These are phyloP conservation scores for Cystobasidium sp. DNA, from an alignment of 1,284 basidiomycete species.

Conservation along the genomic window DNA sequence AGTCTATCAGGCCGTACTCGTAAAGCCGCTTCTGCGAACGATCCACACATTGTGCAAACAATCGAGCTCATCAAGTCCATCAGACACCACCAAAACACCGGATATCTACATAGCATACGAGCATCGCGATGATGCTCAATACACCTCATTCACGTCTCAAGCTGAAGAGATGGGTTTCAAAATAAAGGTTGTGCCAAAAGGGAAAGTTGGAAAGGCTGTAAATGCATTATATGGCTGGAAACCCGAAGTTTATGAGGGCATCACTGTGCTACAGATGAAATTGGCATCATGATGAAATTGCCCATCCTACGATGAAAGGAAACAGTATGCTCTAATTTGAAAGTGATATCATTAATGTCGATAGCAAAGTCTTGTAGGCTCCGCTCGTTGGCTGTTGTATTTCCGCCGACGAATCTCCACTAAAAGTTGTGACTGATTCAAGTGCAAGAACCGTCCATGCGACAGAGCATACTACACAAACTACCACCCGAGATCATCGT, in stretches of 20 bases:
- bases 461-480: constrained; percentile 1
- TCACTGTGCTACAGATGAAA: constrained; percentile 38
- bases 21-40: constrained; percentile 27
- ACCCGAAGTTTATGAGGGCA: constrained; percentile 22
- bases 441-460: constrained; percentile 1
- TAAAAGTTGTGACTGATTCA: not conserved
- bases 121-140: constrained; percentile 39
- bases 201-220: constrained; percentile 31
- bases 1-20: constrained; percentile 22
- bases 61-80: not conserved
- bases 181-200: constrained; percentile 13
- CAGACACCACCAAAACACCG: not conserved
- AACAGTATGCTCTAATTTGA: too few species aligned
- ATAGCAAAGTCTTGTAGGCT: too few species aligned
- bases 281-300: not conserved
- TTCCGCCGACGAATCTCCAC: not conserved
- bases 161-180: constrained; percentile 25
- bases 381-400: not conserved
- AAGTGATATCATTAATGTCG: too few species aligned
- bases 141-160: constrained; percentile 15
- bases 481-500: constrained; percentile 33
- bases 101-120: constrained; percentile 39
- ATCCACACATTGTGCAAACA: not conserved
- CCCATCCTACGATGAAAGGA: too few species aligned
- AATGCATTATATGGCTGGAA: constrained; percentile 26